These are phyloP conservation scores for Neonectria magnoliae DNA, from an alignment of 2,329 filamentous ascomycete species.

Conservation along the genomic window DNA sequence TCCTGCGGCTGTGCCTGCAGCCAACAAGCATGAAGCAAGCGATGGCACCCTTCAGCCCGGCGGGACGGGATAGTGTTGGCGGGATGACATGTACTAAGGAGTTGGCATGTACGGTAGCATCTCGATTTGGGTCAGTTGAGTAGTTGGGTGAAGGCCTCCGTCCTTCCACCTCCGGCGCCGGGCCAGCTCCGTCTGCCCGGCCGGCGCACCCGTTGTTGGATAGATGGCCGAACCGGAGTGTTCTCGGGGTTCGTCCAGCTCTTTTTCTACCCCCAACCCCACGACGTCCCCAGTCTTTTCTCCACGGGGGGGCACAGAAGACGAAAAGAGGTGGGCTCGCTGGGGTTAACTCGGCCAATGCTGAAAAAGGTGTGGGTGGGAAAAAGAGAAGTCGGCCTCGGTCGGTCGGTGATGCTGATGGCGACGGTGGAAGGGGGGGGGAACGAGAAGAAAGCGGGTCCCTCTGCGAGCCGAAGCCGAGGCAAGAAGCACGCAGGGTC, in stretches of 20 bases:
- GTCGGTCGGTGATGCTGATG: constrained; percentile 16
- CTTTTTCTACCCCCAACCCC: background rate
- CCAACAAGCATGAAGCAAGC: background rate
- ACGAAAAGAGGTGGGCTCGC: background rate
- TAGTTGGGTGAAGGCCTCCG: too few species aligned
- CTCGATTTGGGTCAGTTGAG: background rate
- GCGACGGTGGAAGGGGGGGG: background rate
- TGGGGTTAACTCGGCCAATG: background rate
- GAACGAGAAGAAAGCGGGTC: constrained; percentile 29
- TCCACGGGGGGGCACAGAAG: background rate
- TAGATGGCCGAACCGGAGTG: background rate
- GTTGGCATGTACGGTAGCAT: background rate
- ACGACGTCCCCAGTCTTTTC: constrained; percentile 1
- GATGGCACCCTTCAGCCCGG: constrained; percentile 16
- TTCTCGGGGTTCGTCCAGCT: constrained; percentile 12
- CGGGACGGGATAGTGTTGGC: background rate
- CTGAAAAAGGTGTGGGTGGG: background rate
- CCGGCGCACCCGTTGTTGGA: constrained; percentile 9
- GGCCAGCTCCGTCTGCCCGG: constrained; percentile 34
- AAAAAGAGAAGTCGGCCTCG: constrained; percentile 14
- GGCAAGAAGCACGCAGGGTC: constrained; percentile 34
- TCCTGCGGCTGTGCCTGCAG: constrained; percentile 26
- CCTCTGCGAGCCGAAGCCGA: constrained; percentile 43
- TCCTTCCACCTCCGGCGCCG: background rate
- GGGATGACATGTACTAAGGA: background rate